Evolutionary conservation across 2,329 filamentous ascomycete species (phyloP), one percentile per base, ranked within the genome.

Genomic region (Thielaviopsis populi): DNA sequence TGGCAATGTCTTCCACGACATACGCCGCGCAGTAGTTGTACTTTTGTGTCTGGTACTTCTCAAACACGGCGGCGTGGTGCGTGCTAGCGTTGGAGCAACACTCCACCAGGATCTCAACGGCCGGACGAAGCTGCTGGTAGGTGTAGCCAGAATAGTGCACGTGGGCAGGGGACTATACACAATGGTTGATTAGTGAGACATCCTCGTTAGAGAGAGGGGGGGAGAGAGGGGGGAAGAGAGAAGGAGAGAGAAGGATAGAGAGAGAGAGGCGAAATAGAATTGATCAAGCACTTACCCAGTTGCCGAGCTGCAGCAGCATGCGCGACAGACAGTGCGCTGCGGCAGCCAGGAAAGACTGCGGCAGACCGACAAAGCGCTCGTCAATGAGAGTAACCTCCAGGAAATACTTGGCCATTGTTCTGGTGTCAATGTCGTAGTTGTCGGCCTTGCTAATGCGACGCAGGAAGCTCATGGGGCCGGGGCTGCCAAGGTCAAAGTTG

Each of bases 401-500:
- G 75, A 99, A 96, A 76, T 99, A 99, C 76, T 99, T 99, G 69
- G 94, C 91, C 63, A 99, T 78, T 4, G 94, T 97, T 43, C 94
- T 84, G 11, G 92, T 96, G 76, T 99, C 92, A 58, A 96, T 79
- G 71, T 99, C 91, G 72, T 97, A 99, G 72, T 96, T 91, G 72
- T 99, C 94, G 15, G 94, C 94, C 78, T 97, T 97, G 84, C 92
- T 97, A 75, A 97, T 94, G 64, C 92, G 86, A 66, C 94, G 84
- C 67, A 99, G 80, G 76, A 99, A 99, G 77, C 91, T 96, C 92
- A 99, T 96, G 1, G 94, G 94, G 53, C 94, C 94, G n/a, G 94
- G 94, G 87, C 90, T 97, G 62, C 94, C 94, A 63, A 99, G 83
- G 75, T 96, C 91, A 72, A 96, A 99, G 70, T 90, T 83, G 63